Percentiles rank a stretch among this genome's conserved stretches.
Conservation (phyloP, 768 basidiomycete genomes). For the Suillus discolor region DNA sequence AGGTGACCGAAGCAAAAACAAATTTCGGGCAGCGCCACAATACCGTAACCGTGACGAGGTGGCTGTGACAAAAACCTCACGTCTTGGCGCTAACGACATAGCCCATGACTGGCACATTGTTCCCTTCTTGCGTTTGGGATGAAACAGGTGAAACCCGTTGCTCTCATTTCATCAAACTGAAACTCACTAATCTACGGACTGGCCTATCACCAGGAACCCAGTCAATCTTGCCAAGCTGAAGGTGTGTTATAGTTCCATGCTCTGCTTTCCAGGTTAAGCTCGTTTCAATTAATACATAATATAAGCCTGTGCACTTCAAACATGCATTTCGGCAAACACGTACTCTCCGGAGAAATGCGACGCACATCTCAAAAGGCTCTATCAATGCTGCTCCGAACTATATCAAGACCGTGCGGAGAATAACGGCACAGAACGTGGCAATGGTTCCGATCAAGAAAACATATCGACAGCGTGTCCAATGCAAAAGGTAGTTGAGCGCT, state of each 20-base stretch:
- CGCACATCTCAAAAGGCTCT: slow-evolving; percentile 51
- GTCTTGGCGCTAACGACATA: no score
- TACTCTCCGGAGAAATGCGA: slow-evolving; percentile 68
- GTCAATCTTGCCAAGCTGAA: neutral
- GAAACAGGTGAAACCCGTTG: neutral
- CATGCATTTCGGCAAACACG: slow-evolving; percentile 64
- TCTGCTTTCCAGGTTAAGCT: neutral
- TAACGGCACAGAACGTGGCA: slow-evolving; percentile 26
- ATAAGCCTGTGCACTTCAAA: slow-evolving; percentile 64
- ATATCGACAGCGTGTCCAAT: slow-evolving; percentile 67
- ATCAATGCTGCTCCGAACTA: slow-evolving; percentile 62
- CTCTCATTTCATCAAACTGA: neutral
- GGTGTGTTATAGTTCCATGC: neutral
- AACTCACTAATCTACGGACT: neutral
- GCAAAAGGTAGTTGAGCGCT: slow-evolving; percentile 51
- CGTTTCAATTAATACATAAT: neutral
- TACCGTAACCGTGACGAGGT: no score
- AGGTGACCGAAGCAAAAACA: no score
- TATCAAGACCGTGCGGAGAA: slow-evolving; percentile 37
- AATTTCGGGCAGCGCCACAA: no score
- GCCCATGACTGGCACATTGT: no score
- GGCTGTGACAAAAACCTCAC: neutral
- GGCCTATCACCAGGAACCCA: neutral
- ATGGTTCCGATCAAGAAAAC: slow-evolving; percentile 19
- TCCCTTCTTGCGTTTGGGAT: neutral